Conservation (phyloP, 1,139 yeast genomes). For the Debaryomyces sp. region DNA sequence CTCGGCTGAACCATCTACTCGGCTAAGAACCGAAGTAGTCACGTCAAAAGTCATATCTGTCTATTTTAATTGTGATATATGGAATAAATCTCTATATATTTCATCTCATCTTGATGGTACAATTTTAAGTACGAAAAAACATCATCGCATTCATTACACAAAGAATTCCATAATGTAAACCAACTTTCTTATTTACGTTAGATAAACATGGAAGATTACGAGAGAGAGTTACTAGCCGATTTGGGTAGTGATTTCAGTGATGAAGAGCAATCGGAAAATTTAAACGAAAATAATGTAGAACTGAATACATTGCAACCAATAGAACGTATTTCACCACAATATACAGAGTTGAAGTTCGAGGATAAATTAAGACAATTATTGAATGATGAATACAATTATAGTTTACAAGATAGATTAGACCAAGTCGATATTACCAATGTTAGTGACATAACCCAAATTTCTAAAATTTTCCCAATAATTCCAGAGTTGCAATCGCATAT, state of each 20-base stretch:
- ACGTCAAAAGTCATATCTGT: slow-evolving; percentile 19
- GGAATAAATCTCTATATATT: not conserved
- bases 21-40: slow-evolving; percentile 42
- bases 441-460: slow-evolving; percentile 21
- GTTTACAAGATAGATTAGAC: slow-evolving; percentile 15
- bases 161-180: not conserved
- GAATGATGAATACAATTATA: slow-evolving; percentile 12
- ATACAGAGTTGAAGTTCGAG: slow-evolving; percentile 11
- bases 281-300: not conserved
- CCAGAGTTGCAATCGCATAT: slow-evolving; percentile 29
- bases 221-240: slow-evolving; percentile 38
- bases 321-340: not conserved
- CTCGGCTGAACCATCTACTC: slow-evolving; percentile 82
- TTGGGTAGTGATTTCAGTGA: slow-evolving; percentile 29
- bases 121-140: not conserved
- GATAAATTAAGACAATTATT: slow-evolving; percentile 16
- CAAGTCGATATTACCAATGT: slow-evolving; percentile 21
- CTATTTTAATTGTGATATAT: not conserved
- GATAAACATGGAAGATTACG: slow-evolving; percentile 25
- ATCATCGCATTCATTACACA: slow-evolving; percentile 9
- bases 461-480: slow-evolving; percentile 29
- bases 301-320: slow-evolving; percentile 1
- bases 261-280: slow-evolving; percentile 9
- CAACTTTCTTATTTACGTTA: not conserved
- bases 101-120: slow-evolving; percentile 10